phyloP scores from a whole-genome alignment of 768 basidiomycete species.

The Macrocybe gigantea region DNA sequence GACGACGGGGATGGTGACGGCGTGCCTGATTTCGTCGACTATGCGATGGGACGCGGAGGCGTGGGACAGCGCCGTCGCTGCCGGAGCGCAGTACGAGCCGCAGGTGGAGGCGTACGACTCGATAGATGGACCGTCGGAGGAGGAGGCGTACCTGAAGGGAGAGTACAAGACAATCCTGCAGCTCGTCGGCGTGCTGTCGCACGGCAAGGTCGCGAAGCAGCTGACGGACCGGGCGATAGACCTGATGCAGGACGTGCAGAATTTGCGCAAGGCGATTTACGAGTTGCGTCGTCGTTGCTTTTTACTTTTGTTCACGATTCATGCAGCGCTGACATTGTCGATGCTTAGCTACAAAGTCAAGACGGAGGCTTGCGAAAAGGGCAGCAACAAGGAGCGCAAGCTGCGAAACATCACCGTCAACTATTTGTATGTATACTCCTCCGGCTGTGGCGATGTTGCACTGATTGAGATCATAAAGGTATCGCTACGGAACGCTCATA shows the following conservation, averaged over 20 bases:
- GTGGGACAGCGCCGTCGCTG: slow-evolving; percentile 8
- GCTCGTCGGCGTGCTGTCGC: slow-evolving; percentile 84
- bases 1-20: slow-evolving; percentile 94
- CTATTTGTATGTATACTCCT: slow-evolving; percentile 57
- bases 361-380: slow-evolving; percentile 75
- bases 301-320: neutral
- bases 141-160: slow-evolving; percentile 85
- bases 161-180: slow-evolving; percentile 97
- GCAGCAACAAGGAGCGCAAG: slow-evolving; percentile 71
- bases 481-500: slow-evolving; percentile 87
- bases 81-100: slow-evolving; percentile 28
- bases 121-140: slow-evolving; percentile 81
- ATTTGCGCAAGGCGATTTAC: slow-evolving; percentile 90
- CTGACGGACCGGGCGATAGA: slow-evolving; percentile 87
- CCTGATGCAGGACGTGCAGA: slow-evolving; percentile 94
- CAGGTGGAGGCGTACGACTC: slow-evolving; percentile 48
- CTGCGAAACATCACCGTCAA: slow-evolving; percentile 76
- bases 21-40: slow-evolving; percentile 77
- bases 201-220: slow-evolving; percentile 90
- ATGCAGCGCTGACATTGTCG: neutral
- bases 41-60: slow-evolving; percentile 51
- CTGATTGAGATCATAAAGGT: slow-evolving; percentile 34
- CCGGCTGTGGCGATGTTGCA: too few relatives aligned
- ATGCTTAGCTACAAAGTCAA: slow-evolving; percentile 81
- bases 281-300: slow-evolving; percentile 50